These are phyloP conservation scores for Mycena metata DNA, from an alignment of 768 basidiomycete genomes.

Conservation along the genomic window DNA sequence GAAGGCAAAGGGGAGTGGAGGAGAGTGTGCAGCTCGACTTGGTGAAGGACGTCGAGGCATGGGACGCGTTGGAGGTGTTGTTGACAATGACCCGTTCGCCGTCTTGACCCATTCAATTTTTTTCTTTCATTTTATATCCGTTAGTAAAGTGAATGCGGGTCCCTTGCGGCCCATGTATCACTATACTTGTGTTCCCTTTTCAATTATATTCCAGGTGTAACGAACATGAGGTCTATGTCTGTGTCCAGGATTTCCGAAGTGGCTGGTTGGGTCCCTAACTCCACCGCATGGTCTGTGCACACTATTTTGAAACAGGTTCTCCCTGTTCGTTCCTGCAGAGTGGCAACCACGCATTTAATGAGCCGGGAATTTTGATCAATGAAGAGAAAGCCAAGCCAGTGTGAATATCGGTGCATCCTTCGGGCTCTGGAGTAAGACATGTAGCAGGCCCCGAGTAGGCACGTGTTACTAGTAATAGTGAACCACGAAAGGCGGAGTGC, in stretches of 20 bases:
- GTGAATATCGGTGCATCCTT: not conserved
- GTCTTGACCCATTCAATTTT: no score
- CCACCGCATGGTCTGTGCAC: not conserved
- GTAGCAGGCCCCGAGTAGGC: no score
- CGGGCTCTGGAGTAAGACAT: not conserved
- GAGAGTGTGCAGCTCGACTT: not conserved
- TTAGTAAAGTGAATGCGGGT: no score
- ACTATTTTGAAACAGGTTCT: not conserved
- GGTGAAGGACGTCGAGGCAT: not conserved
- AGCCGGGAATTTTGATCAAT: not conserved
- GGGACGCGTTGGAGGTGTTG: constrained; percentile 9
- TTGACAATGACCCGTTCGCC: constrained; percentile 1
- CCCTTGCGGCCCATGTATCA: no score
- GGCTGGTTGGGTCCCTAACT: not conserved
- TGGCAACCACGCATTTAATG: constrained; percentile 2
- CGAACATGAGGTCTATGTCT: no score
- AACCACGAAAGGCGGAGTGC: no score
- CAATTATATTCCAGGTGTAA: constrained; percentile 1
- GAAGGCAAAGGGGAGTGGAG: not conserved
- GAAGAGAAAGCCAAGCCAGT: not conserved
- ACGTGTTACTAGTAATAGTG: no score
- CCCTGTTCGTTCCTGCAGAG: constrained; percentile 3
- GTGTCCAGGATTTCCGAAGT: not conserved
- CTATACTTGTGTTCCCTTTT: not conserved
- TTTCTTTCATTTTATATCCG: no score